Evolutionary conservation across 2,329 filamentous ascomycete species (phyloP), one percentile per base, ranked within the genome.

Genomic region (Beauveria sp.): DNA sequence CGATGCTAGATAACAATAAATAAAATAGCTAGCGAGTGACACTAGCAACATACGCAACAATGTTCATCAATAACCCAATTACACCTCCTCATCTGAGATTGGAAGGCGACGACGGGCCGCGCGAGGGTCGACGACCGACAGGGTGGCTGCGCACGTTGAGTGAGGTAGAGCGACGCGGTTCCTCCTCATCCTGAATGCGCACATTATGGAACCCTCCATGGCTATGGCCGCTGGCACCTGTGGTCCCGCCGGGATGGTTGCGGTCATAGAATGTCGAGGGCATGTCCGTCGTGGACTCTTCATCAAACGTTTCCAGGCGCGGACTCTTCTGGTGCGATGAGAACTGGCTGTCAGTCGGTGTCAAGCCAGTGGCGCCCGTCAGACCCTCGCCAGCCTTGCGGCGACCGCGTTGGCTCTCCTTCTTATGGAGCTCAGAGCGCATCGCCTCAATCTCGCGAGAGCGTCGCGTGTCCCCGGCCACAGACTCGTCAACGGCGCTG

Each of bases 321-420:
- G 72, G 70, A 63, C 70, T 73, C 18, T 70, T 70, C 28, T 70
- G 60, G 66, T 65, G 58, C 66, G 71, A 30, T 65, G 65, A 57
- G 60, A 65, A 62, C 51, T 68, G 57, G 51, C 67, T 67, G 34
- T 69, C 70, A 5, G 62, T 69, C 62, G 66, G 69, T 56, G 70
- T 69, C 38, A 72, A 69, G 20, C 58, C 58, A 53, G 70, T 69
- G 34, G 72, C 68, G 42, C 58, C 58, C 9, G 78, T 75, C 9
- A 79, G 66, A 1, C 72, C 74, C 52, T 82, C 79, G 60, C 80
- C 80, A 9, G 79, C 77, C 68, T 75, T 78, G 65, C 80, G 77
- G 40, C 79, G 78, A 45, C 80, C 80, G 28, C 77, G 75, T 62
- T 77, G 78, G 66, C 79, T 81, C 56, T 77, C 75, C 49, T 74